Base-by-base conservation (phyloP, 2,329 filamentous ascomycete genomes). In the Colletotrichum tofieldiae region DNA sequence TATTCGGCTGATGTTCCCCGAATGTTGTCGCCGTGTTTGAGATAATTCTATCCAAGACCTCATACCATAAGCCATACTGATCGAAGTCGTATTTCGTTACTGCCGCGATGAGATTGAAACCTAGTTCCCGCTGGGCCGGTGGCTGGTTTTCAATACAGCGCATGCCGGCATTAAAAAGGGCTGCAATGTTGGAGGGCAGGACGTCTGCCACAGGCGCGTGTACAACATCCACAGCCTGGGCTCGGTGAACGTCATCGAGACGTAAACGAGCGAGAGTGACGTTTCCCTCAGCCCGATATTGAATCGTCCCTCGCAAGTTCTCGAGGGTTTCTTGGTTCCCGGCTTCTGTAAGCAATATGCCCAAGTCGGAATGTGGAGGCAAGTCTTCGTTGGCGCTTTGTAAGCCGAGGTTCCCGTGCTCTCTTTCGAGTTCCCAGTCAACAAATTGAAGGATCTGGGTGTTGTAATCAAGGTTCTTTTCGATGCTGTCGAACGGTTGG, bases 231-330 rank as follows among this genome's bases (percentile, higher is more conserved):
- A 18, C 43, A 7, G 64, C 20, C 16, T 65, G 51, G 11, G 23
- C 14, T 12, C 26, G n/a, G 23, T 59, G 64, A 7, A 39, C 16
- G 1, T 51, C 45, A 39, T 29, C n/a, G 18, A 59, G 43, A 9
- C 64, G 54, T 8, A 66, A 51, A 29, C 39, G 64, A 9, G 43
- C 64, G 11, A 66, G 64, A 20, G 29, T 41, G 32, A 66, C 18
- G 7, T 66, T 66, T 7, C 16, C 3, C 16, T 59, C 54, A 4
- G 64, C 43, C 32, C 58, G 64, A 3, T 2, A 7, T n/a, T 11
- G 29, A 32, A 58, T 14, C 23, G 20, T 56, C 8, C 29, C 39
- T 11, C n/a, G 32, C 32, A 66, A 26, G 9, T 29, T 14, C 3
- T 29, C 3, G 41, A 59, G n/a, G 11, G 43, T 51, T 6, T 26